Base-by-base conservation (phyloP, 2,329 filamentous ascomycete genomes). In the Exserohilum turcica region DNA sequence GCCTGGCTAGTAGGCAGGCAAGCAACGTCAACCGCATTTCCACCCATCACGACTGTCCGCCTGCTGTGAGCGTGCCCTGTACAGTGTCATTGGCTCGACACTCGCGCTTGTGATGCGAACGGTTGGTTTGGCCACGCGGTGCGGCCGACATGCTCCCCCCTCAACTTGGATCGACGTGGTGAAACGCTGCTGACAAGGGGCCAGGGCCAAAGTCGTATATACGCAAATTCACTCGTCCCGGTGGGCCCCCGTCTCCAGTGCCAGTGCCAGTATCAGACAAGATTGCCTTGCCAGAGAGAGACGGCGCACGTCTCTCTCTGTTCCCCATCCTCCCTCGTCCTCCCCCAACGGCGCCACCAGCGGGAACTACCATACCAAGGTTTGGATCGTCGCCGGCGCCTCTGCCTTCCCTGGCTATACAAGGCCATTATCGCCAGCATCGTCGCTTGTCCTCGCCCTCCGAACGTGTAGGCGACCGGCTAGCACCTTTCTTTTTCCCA, bases 111-210 rank as follows among this genome's bases (percentile, higher is more conserved):
- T 38, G 13, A 45, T 52, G 45, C 56, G 52, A 56, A 52, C 48
- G 39, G 39, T 54, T 54, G 13, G 46, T 37, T 40, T 45, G 32
- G 38, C 33, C 45, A 52, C 49, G 33, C 48, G 42, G 56, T 52
- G 42, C 48, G 37, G 31, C 43, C 45, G 39, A 48, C 32, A 49
- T 53, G 32, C 27, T 35, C 45, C 39, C 42, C 32, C 36, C 39
- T 35, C 35, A 4, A 5, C 21, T 49, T 27, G 32, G 39, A 48
- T 43, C 43, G 44, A n/a, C 16, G 19, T 27, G 15, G 36, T 47
- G 48, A 52, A 44, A 55, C 55, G 21, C 32, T 50, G 36, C 47
- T 31, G 33, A 19, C 4, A 48, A 42, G 52, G 52, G 44, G 38
- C 15, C 21, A 29, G 28, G 28, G 24, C 32, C 37, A 32, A 38